These are phyloP conservation scores for Rubroshorea leprosula DNA, from an alignment of 345 rosid genomes.

Conservation along the genomic window DNA sequence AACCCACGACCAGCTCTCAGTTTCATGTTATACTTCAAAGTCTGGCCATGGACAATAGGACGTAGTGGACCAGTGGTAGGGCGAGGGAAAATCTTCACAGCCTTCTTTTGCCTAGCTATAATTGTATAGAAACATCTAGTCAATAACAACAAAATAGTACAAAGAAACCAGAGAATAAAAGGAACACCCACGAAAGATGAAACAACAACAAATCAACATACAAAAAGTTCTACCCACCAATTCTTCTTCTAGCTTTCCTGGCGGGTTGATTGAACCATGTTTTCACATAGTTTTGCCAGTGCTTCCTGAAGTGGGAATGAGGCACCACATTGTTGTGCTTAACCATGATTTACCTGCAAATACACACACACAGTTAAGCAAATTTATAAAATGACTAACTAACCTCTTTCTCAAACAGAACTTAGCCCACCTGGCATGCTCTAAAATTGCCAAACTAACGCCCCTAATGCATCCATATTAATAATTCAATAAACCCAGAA, in stretches of 20 bases:
- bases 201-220: slow-evolving; percentile 10
- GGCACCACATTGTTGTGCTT: slow-evolving; percentile 84
- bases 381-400: no score
- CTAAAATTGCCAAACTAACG: no score
- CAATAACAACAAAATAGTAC: not conserved
- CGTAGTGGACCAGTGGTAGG: slow-evolving; percentile 85
- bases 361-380: slow-evolving; percentile 21
- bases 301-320: slow-evolving; percentile 66
- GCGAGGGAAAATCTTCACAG: slow-evolving; percentile 77
- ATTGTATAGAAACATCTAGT: not conserved
- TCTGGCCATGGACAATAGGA: slow-evolving; percentile 79
- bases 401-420: no score
- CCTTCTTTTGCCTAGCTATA: slow-evolving; percentile 85
- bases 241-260: slow-evolving; percentile 61
- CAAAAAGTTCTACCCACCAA: slow-evolving; percentile 23
- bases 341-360: slow-evolving; percentile 41
- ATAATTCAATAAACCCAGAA: no score
- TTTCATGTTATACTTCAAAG: slow-evolving; percentile 86
- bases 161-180: not conserved
- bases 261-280: slow-evolving; percentile 94
- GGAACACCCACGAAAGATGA: slow-evolving; percentile 7
- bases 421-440: no score
- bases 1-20: slow-evolving; percentile 82
- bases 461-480: no score
- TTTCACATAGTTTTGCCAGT: slow-evolving; percentile 82